phyloP scores from a whole-genome alignment of 768 basidiomycete species.

The Coprinellus micaceus region DNA sequence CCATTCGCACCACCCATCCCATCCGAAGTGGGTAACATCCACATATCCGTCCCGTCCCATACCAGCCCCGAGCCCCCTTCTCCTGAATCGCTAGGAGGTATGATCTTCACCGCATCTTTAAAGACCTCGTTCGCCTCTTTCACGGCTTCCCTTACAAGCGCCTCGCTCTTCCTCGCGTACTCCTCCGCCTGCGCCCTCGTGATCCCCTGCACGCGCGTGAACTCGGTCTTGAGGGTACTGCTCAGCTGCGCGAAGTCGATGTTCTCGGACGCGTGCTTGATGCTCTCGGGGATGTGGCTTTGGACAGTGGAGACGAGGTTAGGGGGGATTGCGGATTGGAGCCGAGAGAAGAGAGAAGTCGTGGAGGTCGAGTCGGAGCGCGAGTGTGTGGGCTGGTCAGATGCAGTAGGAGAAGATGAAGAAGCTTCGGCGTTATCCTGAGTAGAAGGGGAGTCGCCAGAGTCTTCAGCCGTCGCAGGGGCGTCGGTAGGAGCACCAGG shows the following conservation, averaged over 20 bases:
- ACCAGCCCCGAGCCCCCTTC: conserved; percentile 36
- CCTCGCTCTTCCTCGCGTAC: conserved; percentile 75
- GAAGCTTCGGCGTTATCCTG: not conserved
- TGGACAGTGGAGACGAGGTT: conserved; percentile 68
- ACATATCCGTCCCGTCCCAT: conserved; percentile 89
- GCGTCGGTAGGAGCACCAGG: conserved; percentile 1
- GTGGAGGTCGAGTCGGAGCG: conserved; percentile 27
- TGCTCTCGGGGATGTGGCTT: conserved; percentile 60
- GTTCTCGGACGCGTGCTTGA: conserved; percentile 57
- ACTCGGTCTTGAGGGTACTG: conserved; percentile 57
- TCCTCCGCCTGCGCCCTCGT: conserved; percentile 78
- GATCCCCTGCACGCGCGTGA: conserved; percentile 72
- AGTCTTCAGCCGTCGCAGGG: conserved; percentile 11
- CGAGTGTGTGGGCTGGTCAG: conserved; percentile 14
- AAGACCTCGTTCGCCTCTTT: conserved; percentile 80
- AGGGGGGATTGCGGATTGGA: conserved; percentile 73
- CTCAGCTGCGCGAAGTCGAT: conserved; percentile 70
- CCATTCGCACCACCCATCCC: conserved; percentile 8
- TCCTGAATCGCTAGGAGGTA: conserved; percentile 74
- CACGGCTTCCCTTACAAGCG: conserved; percentile 60
- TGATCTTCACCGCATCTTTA: conserved; percentile 86
- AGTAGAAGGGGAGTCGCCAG: conserved; percentile 1
- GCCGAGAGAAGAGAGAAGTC: conserved; percentile 54
- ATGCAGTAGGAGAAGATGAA: not conserved
- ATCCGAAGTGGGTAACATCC: conserved; percentile 59